These are phyloP conservation scores for Diaporthe citrichinensis DNA, from an alignment of 2,329 filamentous ascomycete species.

Conservation along the genomic window DNA sequence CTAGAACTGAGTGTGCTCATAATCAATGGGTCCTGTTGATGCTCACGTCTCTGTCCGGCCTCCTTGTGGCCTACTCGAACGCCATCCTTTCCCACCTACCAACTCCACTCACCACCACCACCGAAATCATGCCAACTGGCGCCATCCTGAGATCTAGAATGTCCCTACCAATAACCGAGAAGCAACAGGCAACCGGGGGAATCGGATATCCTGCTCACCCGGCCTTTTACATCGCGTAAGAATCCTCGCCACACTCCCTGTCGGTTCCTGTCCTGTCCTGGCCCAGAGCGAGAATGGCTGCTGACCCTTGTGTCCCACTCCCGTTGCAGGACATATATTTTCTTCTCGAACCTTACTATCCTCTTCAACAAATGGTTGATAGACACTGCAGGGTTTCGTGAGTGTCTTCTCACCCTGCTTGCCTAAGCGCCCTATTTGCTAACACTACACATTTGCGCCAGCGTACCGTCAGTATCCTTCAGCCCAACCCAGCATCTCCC, in stretches of 20 bases:
- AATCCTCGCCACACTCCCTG: neutral
- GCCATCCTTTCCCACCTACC: neutral
- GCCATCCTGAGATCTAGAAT: slow-evolving; percentile 27
- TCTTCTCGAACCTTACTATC: slow-evolving; percentile 87
- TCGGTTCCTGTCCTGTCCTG: neutral
- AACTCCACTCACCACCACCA: neutral
- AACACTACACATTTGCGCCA: neutral
- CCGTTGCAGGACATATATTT: slow-evolving; percentile 77
- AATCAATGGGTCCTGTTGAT: neutral
- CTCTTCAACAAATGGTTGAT: slow-evolving; percentile 95
- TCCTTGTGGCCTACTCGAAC: neutral
- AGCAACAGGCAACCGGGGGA: slow-evolving; percentile 2
- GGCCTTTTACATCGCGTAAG: slow-evolving; percentile 37
- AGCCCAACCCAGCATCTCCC: no score
- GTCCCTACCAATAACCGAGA: slow-evolving; percentile 39
- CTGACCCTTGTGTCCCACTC: slow-evolving; percentile 6
- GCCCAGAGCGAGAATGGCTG: neutral
- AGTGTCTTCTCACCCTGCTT: slow-evolving; percentile 53
- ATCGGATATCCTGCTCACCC: slow-evolving; percentile 33
- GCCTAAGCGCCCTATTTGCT: neutral
- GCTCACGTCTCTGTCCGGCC: neutral
- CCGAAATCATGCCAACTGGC: slow-evolving; percentile 33
- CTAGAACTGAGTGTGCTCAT: neutral
- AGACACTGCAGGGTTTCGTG: slow-evolving; percentile 80
- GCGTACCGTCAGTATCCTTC: slow-evolving; percentile 35